Evolutionary conservation across 345 rosid species (phyloP).

Genomic region (Pistacia integerrima): DNA sequence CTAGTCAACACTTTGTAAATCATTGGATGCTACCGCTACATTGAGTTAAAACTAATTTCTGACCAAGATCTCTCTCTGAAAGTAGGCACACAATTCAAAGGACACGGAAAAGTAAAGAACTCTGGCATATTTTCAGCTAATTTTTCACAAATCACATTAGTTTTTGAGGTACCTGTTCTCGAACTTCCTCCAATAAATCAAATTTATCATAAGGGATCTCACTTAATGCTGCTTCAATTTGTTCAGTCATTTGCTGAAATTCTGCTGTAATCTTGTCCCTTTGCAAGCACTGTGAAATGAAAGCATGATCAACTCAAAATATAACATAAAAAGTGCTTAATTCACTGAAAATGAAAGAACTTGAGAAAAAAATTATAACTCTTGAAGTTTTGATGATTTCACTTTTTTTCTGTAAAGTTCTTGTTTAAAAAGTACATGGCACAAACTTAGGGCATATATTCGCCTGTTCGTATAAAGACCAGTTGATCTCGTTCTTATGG

Average conservation of each 20-base stretch:
- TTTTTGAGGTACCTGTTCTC: slow-evolving; percentile 66
- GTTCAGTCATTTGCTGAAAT: slow-evolving; percentile 56
- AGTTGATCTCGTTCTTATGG: background rate
- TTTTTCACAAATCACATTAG: background rate
- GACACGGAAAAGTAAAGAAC: background rate
- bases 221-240: slow-evolving; percentile 72
- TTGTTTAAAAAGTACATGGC: slow-evolving; percentile 1
- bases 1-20: slow-evolving; percentile 8
- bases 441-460: background rate
- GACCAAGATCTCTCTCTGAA: background rate
- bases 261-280: slow-evolving; percentile 43
- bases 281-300: slow-evolving; percentile 20
- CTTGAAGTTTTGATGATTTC: background rate
- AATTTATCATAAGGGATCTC: slow-evolving; percentile 61
- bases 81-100: background rate
- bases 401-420: background rate
- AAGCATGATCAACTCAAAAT: background rate
- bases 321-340: background rate
- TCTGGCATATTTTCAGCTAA: background rate
- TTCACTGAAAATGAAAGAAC: background rate
- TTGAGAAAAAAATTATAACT: background rate
- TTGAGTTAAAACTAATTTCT: background rate
- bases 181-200: slow-evolving; percentile 77
- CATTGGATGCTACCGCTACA: background rate
- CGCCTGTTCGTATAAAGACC: background rate